A percentile compares a stretch with the other conserved stretches of the same genome.
phyloP scores from a whole-genome alignment of 495 filamentous ascomycete species.

The Rhypophila decipiens region DNA sequence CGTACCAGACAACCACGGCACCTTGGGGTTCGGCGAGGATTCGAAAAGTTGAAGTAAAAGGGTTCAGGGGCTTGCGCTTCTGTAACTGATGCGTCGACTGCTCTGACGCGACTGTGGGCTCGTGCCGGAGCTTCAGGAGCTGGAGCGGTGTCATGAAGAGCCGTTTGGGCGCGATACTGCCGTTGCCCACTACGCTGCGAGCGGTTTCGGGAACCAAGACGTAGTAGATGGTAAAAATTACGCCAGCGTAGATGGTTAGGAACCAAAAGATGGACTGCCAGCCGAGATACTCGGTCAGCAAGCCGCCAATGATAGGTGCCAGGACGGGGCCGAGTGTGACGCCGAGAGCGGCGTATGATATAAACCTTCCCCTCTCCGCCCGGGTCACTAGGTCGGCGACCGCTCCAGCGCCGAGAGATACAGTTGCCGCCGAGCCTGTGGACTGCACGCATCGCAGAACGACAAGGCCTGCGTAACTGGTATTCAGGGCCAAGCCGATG shows the following conservation, averaged over 20 bases:
- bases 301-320: slow-evolving; percentile 46
- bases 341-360: not conserved
- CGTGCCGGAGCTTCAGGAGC: too few relatives aligned
- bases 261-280: slow-evolving; percentile 58
- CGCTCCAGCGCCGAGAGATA: slow-evolving; percentile 38
- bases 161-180: not conserved
- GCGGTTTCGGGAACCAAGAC: not conserved
- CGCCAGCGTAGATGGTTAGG: slow-evolving; percentile 30
- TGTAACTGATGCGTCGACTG: too few relatives aligned
- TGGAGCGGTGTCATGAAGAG: too few relatives aligned
- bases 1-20: not conserved
- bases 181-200: not conserved
- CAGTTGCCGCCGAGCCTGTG: slow-evolving; percentile 34
- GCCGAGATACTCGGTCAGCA: slow-evolving; percentile 43
- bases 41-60: too few relatives aligned
- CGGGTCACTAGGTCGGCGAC: slow-evolving; percentile 42
- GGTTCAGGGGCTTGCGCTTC: not conserved
- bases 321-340: slow-evolving; percentile 27
- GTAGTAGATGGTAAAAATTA: not conserved
- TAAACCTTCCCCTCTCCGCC: slow-evolving; percentile 43
- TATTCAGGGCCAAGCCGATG: slow-evolving; percentile 44
- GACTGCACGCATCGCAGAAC: slow-evolving; percentile 46
- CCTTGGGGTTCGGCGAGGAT: too few relatives aligned
- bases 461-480: slow-evolving; percentile 41
- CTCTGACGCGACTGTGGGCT: too few relatives aligned